These are phyloP conservation scores for Eutypa lata DNA, from an alignment of 2,329 filamentous ascomycete genomes.

Conservation along the genomic window DNA sequence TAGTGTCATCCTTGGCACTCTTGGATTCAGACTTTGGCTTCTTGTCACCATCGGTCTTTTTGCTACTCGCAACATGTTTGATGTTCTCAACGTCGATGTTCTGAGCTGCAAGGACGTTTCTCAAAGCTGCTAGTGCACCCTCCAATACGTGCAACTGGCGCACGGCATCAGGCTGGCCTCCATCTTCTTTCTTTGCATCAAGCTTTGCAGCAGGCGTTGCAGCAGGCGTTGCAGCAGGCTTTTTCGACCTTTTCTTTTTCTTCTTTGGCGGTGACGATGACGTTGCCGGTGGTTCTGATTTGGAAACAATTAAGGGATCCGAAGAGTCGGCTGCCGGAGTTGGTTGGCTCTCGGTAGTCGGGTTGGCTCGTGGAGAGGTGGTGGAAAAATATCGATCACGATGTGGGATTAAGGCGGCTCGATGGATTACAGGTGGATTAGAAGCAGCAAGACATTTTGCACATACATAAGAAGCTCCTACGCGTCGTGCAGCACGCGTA, in stretches of 20 bases:
- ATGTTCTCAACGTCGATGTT: constrained; percentile 23
- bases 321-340: background rate
- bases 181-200: constrained; percentile 12
- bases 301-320: background rate
- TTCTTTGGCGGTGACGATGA: constrained; percentile 7
- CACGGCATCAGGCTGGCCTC: constrained; percentile 8
- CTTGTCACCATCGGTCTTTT: constrained; percentile 1
- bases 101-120: constrained; percentile 33
- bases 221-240: constrained; percentile 15
- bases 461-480: constrained; percentile 26
- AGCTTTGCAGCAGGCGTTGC: too few species aligned
- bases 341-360: constrained; percentile 1
- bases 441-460: constrained; percentile 21
- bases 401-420: constrained; percentile 10
- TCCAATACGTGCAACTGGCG: constrained; percentile 31
- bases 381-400: constrained; percentile 19
- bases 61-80: background rate
- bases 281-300: background rate
- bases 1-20: background rate
- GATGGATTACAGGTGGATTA: background rate
- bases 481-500: constrained; percentile 21
- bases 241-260: constrained; percentile 12
- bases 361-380: constrained; percentile 10
- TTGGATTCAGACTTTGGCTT: background rate
- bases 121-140: constrained; percentile 35